Base-by-base conservation (phyloP, 345 rosid species). In the Heritiera fomes region DNA sequence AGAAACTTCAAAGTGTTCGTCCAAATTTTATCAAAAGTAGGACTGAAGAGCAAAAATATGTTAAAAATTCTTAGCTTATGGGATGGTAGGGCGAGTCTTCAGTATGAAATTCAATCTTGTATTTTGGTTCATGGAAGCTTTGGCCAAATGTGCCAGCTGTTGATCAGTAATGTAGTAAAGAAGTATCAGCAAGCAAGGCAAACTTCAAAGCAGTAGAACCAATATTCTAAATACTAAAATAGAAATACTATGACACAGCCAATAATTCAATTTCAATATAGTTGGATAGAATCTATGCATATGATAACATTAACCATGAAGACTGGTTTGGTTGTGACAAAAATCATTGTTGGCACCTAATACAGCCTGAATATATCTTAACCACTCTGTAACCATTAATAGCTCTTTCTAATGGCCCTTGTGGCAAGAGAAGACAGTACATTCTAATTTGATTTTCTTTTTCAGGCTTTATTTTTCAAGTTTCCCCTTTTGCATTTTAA, bases 1-100 rank as follows among this genome's bases (percentile, higher is more conserved):
- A 9, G 62, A 55, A 49, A 70, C 17, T 46, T 20, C 49, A 53
- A 52, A 34, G 47, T 3, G 0, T 41, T 74, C n/a, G 3, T 41
- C 55, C 6, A 74, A 41, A 74, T 41, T 38, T 43, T 8, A 61
- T 75, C 14, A 75, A 46, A 76, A n/a, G 10, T 2, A 75, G 59
- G 28, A 8, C 62, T 58, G 73, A 67, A 34, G 28, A 63, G 15
- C 52, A 75, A 63, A 77, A 14, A 7, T 30, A 55, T 18, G 66
- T 20, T 11, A 9, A 68, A 41, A 75, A 67, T 5, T 41, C 6
- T 41, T 50, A 11, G 73, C 64, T 65, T 78, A 85, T 87, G 28
- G 97, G 97, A 65, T 90, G 95, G 84, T 88, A 93, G 45, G 93
- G 94, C 5, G 91, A 79, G 73, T 90, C 89, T 79, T 90, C 91